These are phyloP conservation scores for Fomitiporia mediterranea DNA, from an alignment of 1,284 basidiomycete species.

Conservation along the genomic window DNA sequence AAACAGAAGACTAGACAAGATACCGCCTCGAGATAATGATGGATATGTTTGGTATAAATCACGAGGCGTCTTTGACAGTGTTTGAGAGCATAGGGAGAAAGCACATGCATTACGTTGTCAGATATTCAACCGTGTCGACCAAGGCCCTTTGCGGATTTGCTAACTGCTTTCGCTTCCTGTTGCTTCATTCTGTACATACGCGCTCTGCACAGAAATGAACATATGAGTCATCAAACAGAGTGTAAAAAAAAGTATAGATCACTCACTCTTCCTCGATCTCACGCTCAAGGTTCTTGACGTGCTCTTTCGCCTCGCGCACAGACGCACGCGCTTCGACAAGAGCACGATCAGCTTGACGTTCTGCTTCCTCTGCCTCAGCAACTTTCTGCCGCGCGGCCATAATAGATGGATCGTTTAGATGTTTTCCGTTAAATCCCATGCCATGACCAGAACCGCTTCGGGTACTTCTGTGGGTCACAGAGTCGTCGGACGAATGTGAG, in stretches of 20 bases:
- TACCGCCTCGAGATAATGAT: too few species aligned
- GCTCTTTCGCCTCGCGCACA: constrained; percentile 48
- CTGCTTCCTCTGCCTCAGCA: constrained; percentile 47
- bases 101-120: not conserved
- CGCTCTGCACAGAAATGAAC: constrained; percentile 33
- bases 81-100: not conserved
- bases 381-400: constrained; percentile 49
- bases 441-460: not conserved
- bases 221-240: not conserved
- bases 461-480: not conserved
- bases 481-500: constrained; percentile 8
- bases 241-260: not conserved
- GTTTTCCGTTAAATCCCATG: not conserved
- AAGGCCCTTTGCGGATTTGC: constrained; percentile 47
- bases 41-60: not conserved
- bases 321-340: constrained; percentile 40
- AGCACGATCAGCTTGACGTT: constrained; percentile 51
- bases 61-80: not conserved
- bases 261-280: constrained; percentile 56
- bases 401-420: constrained; percentile 45
- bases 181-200: constrained; percentile 54
- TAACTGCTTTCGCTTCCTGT: constrained; percentile 51
- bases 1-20: too few species aligned
- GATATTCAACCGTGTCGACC: constrained; percentile 52
- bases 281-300: constrained; percentile 47